Percentiles rank a stretch among this genome's conserved stretches.
Conservation (phyloP, 805 yeast species). For the Candida nanaspora region DNA sequence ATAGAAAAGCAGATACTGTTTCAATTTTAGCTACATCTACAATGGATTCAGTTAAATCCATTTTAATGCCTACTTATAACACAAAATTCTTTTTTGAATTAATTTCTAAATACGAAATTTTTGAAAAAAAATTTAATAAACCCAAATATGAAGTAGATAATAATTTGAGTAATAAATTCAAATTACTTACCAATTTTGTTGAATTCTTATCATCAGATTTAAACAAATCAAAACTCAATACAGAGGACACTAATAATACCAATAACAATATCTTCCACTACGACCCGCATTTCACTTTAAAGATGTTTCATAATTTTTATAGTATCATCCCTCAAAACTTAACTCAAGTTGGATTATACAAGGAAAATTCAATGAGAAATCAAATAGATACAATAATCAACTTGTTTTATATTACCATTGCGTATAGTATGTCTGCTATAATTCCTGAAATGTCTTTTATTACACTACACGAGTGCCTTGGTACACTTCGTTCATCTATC, state of each 20-base stretch:
- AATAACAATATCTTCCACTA: conserved; percentile 5
- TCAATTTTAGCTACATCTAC: conserved; percentile 8
- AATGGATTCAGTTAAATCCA: conserved; percentile 9
- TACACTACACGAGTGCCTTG: conserved; percentile 11
- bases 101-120: conserved; percentile 3
- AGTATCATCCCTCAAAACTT: conserved; percentile 7
- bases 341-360: conserved; percentile 5
- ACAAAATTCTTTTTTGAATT: conserved; percentile 10
- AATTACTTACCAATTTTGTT: not conserved
- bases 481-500: conserved; percentile 1
- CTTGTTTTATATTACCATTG: conserved; percentile 11
- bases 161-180: not conserved
- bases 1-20: conserved; percentile 2
- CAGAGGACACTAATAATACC: no score
- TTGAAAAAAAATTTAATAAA: conserved; percentile 4
- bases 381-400: conserved; percentile 9
- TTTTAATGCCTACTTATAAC: conserved; percentile 11
- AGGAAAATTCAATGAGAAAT: not conserved
- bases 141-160: not conserved
- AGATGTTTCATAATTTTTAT: conserved; percentile 7
- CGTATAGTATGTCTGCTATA: conserved; percentile 13
- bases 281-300: conserved; percentile 7
- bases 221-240: not conserved
- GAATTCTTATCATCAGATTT: not conserved
- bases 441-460: conserved; percentile 13